Conservation (phyloP, 805 yeast genomes). For the Pichia sporocuriosa region DNA sequence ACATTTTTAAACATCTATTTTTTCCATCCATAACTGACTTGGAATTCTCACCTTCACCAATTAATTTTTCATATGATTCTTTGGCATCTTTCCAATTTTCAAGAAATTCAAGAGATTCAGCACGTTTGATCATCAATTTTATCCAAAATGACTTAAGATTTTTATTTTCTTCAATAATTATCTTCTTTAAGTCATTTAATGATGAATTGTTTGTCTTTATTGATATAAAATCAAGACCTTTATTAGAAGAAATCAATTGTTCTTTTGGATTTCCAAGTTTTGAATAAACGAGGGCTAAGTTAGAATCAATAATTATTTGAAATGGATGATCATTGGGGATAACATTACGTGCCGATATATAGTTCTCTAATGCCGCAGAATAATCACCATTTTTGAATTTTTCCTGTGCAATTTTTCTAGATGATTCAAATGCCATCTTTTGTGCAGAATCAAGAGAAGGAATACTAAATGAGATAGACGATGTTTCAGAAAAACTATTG, state of each 20-base stretch:
- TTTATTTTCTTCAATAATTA: constrained; percentile 43
- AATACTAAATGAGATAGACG: constrained; percentile 14
- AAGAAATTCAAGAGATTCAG: constrained; percentile 76
- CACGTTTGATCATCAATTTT: constrained; percentile 62
- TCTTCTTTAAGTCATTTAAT: constrained; percentile 12
- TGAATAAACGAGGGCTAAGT: constrained; percentile 59
- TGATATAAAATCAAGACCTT: constrained; percentile 39
- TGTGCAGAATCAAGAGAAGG: constrained; percentile 20
- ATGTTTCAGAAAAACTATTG: no score
- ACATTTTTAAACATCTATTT: constrained; percentile 62
- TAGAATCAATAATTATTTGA: constrained; percentile 64
- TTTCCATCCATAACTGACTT: constrained; percentile 70
- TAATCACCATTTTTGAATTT: constrained; percentile 82
- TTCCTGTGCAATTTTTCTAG: constrained; percentile 50
- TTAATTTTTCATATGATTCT: constrained; percentile 49
- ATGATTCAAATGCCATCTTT: constrained; percentile 35
- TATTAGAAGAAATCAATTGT: constrained; percentile 40
- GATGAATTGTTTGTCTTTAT: constrained; percentile 19
- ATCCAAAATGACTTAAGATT: constrained; percentile 63
- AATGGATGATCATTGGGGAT: constrained; percentile 62
- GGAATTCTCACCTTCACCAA: constrained; percentile 62
- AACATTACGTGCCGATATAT: constrained; percentile 40
- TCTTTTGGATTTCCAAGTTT: constrained; percentile 65
- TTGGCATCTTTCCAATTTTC: constrained; percentile 68
- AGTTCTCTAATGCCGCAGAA: constrained; percentile 52